Evolutionary conservation across 2,329 filamentous ascomycete genomes (phyloP).

Genomic region (Epichloe gansuensis): DNA sequence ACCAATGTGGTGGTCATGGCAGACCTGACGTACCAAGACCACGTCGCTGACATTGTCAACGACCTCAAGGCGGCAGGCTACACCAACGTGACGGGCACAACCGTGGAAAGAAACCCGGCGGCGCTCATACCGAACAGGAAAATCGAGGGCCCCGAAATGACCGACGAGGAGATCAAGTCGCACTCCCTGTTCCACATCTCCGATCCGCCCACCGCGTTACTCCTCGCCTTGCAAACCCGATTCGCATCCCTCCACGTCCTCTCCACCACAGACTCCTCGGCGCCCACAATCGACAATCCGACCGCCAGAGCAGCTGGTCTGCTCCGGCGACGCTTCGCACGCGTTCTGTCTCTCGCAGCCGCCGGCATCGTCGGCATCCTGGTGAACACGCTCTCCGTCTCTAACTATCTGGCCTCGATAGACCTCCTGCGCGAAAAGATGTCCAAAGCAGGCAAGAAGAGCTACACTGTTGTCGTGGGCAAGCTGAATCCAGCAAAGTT

Average conservation of each 20-base stretch:
- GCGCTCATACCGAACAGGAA: conserved; percentile 76
- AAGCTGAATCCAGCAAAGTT: conserved; percentile 93
- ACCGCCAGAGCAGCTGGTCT: conserved; percentile 35
- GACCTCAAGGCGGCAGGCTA: conserved; percentile 54
- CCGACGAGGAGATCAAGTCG: conserved; percentile 38
- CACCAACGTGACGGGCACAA: conserved; percentile 51
- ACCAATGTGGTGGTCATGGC: conserved; percentile 69
- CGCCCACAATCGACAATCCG: conserved; percentile 33
- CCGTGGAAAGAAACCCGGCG: conserved; percentile 63
- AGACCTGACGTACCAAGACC: conserved; percentile 73
- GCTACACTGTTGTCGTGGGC: conserved; percentile 90
- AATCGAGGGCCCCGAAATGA: conserved; percentile 30
- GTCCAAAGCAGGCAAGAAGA: conserved; percentile 74
- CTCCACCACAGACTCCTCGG: conserved; percentile 44
- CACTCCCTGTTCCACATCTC: conserved; percentile 79
- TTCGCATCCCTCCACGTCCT: conserved; percentile 70
- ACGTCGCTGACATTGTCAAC: conserved; percentile 47
- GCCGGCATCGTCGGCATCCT: conserved; percentile 83
- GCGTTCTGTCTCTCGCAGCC: conserved; percentile 67
- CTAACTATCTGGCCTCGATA: conserved; percentile 77
- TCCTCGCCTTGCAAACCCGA: conserved; percentile 76
- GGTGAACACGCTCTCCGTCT: conserved; percentile 87
- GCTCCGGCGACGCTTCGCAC: conserved; percentile 77
- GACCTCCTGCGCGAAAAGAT: conserved; percentile 62
- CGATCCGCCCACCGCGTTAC: conserved; percentile 64